Evolutionary conservation across 2,329 filamentous ascomycete species (phyloP).

Genomic region (Xylariaceae sp.): DNA sequence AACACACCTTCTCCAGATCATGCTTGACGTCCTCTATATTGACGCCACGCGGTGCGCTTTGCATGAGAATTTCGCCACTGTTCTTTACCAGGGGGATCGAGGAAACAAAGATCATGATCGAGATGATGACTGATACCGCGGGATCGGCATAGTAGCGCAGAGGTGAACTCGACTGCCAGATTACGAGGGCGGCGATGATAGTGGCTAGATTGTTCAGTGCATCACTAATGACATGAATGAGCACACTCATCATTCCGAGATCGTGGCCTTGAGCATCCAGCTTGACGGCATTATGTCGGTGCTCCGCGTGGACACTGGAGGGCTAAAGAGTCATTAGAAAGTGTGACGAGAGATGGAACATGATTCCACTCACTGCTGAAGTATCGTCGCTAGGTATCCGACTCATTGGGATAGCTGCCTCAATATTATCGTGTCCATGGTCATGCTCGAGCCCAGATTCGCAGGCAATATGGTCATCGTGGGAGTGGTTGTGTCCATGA

Average conservation of each 20-base stretch:
- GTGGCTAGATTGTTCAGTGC: slow-evolving; percentile 73
- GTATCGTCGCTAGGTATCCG: slow-evolving; percentile 24
- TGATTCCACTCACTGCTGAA: slow-evolving; percentile 23
- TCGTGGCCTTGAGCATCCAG: slow-evolving; percentile 43
- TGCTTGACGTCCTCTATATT: slow-evolving; percentile 58
- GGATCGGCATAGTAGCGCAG: slow-evolving; percentile 67
- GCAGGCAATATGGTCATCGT: slow-evolving; percentile 18
- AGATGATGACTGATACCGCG: slow-evolving; percentile 61
- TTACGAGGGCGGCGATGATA: slow-evolving; percentile 61
- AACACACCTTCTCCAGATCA: slow-evolving; percentile 57
- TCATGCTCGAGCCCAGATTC: slow-evolving; percentile 25
- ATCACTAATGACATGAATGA: slow-evolving; percentile 67
- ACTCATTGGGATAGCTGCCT: slow-evolving; percentile 21
- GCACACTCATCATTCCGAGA: slow-evolving; percentile 64
- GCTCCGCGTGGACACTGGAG: slow-evolving; percentile 40
- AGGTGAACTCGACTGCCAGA: slow-evolving; percentile 57
- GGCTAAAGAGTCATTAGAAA: slow-evolving; percentile 21
- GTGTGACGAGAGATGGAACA: not conserved
- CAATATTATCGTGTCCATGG: slow-evolving; percentile 29
- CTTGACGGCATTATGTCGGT: slow-evolving; percentile 40
- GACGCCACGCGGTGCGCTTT: slow-evolving; percentile 58
- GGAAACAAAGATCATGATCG: slow-evolving; percentile 64
- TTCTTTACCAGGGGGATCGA: slow-evolving; percentile 57
- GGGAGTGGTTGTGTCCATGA: slow-evolving; percentile 36
- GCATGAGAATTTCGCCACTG: slow-evolving; percentile 60